phyloP scores from a whole-genome alignment of 139 green algal species.

The Picochlorum sp. region DNA sequence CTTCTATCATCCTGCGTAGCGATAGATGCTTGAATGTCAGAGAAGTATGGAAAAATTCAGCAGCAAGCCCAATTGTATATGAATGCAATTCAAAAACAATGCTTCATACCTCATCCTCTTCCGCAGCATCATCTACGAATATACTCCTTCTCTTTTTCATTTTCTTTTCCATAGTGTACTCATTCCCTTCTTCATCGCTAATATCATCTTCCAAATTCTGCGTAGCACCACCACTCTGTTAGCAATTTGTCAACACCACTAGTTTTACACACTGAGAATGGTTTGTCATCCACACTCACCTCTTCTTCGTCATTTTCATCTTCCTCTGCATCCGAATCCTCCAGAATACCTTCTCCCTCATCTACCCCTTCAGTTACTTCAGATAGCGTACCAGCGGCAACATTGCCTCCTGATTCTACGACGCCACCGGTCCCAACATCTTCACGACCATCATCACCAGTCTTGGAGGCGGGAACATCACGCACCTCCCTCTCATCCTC shows the following conservation, averaged over 20 bases:
- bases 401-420: too few relatives aligned
- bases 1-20: neutral
- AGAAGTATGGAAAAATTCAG: neutral
- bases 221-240: neutral
- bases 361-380: too few relatives aligned
- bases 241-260: neutral
- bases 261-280: neutral
- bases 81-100: neutral
- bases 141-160: slow-evolving; percentile 15
- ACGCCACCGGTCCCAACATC: too few relatives aligned
- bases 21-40: too few relatives aligned
- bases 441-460: too few relatives aligned
- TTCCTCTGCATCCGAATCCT: neutral
- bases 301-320: neutral
- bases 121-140: slow-evolving; percentile 40
- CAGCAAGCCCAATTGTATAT: neutral
- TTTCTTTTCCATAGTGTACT: neutral
- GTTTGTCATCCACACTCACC: neutral
- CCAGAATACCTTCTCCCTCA: neutral
- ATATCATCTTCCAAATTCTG: slow-evolving; percentile 29
- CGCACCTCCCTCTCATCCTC: too few relatives aligned
- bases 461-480: too few relatives aligned
- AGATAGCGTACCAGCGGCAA: too few relatives aligned
- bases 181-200: neutral
- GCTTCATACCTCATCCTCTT: slow-evolving; percentile 23